Evolutionary conservation across 2,329 filamentous ascomycete species (phyloP).

Genomic region (Scytalidium sp.): DNA sequence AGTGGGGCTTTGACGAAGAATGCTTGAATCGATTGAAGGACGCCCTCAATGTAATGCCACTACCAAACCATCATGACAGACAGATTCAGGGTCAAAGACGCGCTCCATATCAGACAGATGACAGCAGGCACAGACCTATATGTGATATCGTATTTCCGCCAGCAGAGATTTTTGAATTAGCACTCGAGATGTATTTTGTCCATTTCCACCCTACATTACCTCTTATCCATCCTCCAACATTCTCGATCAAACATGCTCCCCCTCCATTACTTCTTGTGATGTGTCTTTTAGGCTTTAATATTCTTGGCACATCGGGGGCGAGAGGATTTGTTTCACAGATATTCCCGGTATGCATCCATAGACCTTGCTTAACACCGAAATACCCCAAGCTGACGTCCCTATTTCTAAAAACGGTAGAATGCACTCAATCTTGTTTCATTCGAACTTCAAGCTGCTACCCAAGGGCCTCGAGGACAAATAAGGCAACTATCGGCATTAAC

Average conservation of each 20-base stretch:
- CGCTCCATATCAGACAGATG: slow-evolving; percentile 16
- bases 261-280: slow-evolving; percentile 46
- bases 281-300: slow-evolving; percentile 50
- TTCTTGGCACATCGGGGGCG: slow-evolving; percentile 48
- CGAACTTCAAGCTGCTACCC: not conserved
- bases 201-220: slow-evolving; percentile 50
- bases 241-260: slow-evolving; percentile 44
- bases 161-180: slow-evolving; percentile 50
- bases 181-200: slow-evolving; percentile 50
- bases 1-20: slow-evolving; percentile 36
- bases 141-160: slow-evolving; percentile 35
- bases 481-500: not conserved
- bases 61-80: not conserved
- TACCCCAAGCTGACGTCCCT: not conserved
- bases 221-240: slow-evolving; percentile 51
- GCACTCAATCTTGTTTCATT: not conserved
- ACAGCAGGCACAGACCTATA: slow-evolving; percentile 12
- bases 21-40: slow-evolving; percentile 35
- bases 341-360: not conserved
- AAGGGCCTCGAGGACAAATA: not conserved
- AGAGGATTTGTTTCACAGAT: slow-evolving; percentile 33
- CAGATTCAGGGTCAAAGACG: not conserved
- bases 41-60: not conserved
- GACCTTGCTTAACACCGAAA: not conserved
- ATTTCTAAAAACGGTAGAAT: not conserved